Percentiles rank a stretch among this genome's conserved stretches.
Evolutionary conservation across 345 rosid species (phyloP).

Genomic region (Gossypium ekmanianum): DNA sequence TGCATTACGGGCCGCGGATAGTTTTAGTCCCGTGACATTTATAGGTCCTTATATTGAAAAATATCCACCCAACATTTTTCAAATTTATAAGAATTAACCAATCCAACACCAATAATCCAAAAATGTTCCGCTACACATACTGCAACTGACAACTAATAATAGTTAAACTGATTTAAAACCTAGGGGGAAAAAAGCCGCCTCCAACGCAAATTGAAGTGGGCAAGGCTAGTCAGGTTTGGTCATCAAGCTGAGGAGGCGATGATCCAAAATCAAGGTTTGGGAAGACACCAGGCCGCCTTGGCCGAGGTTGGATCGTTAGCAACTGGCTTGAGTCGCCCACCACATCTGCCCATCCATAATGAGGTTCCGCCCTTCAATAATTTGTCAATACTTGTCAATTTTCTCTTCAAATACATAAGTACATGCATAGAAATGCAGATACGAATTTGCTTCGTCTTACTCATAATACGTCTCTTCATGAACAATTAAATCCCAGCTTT

Average conservation of each 20-base stretch:
- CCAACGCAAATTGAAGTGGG: conserved; percentile 16
- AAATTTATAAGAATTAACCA: conserved; percentile 31
- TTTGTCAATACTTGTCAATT: neutral
- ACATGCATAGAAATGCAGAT: too few species aligned
- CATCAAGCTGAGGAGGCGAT: conserved; percentile 35
- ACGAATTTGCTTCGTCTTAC: conserved; percentile 38
- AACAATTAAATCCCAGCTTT: conserved; percentile 96
- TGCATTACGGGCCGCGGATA: too few species aligned
- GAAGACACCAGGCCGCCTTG: conserved; percentile 84
- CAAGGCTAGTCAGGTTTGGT: conserved; percentile 29
- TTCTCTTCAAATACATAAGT: neutral
- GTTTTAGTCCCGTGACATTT: too few species aligned
- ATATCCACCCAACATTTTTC: too few species aligned
- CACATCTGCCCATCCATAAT: conserved; percentile 97
- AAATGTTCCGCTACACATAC: conserved; percentile 11
- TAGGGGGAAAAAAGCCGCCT: neutral
- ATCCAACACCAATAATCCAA: conserved; percentile 19
- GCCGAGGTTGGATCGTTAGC: conserved; percentile 72
- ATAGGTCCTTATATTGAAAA: too few species aligned
- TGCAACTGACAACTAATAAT: conserved; percentile 15
- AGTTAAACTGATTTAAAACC: conserved; percentile 8
- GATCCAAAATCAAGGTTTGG: conserved; percentile 74
- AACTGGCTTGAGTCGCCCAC: conserved; percentile 90
- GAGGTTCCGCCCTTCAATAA: conserved; percentile 81
- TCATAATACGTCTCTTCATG: conserved; percentile 90